Base-by-base conservation (phyloP, 805 yeast genomes). In the Hanseniaspora nectarophila region DNA sequence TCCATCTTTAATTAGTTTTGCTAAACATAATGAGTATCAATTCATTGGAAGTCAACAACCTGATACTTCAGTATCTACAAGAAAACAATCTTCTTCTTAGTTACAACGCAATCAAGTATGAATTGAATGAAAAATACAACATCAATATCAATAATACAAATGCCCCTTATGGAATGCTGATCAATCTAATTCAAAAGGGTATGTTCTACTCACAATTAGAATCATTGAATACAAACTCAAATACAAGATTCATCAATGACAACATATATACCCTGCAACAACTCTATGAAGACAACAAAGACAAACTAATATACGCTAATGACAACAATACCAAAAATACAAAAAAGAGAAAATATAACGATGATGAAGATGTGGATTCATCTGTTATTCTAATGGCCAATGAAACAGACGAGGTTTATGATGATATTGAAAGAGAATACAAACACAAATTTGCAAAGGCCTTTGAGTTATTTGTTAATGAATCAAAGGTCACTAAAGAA, bases 151-250 rank as follows among this genome's bases (percentile, higher is more conserved):
- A 9, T n/a, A 42, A 34, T 28, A 42, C 26, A 15, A 38, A 49
- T 16, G 31, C 42, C 2, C 53, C 53, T 9, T 49, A 39, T 49
- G 53, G 53, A 4, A 49, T 49, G 53, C 35, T 49, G 10, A 39
- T 49, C 5, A 49, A 49, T 18, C 26, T 49, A 13, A 42, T 49
- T 6, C 53, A 49, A 26, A 49, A 42, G 29, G 53, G 53, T 12
- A 49, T 49, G 5, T 18, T 49, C 16, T 49, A 49, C 21, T 49
- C 53, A 7, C 53, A 49, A 28, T 31, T 49, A 9, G 53, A 49
- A 12, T n/a, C 51, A 1, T 4, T 46, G 5, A 46, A 46, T 9
- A 46, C 51, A n/a, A 46, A 35, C 28, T 15, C 51, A 13, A 46
- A 34, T 9, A 46, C 51, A 4, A 40, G 43, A 28, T 16, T 24